Base-by-base conservation (phyloP, 208 protist genomes). In the Leishmania turanica region DNA sequence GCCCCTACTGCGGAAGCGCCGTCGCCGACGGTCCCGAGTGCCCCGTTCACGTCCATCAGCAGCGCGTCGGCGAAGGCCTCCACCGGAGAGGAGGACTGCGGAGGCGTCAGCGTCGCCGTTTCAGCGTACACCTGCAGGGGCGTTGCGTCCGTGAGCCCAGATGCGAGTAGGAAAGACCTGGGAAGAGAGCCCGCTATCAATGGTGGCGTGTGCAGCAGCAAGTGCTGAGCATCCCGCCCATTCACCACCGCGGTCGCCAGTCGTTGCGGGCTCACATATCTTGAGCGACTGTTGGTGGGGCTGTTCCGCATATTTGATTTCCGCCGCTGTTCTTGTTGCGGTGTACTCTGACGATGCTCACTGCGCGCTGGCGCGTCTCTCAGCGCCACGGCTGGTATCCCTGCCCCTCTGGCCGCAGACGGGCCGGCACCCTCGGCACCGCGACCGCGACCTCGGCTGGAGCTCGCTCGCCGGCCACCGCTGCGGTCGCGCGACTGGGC, bases 11-110 rank as follows among this genome's bases (percentile, higher is more conserved):
- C 40, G 19, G 66, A 71, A 71, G 5, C 47, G 47, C 47, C 70
- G 6, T 34, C 53, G 7, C 27, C 53, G 49, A 13, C 47, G 15
- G 66, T 31, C 5, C 77, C 31, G 34, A 21, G 42, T 21, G 64
- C 19, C 8, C 78, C 60, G 51, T 68, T 64, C 37, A 24, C 79
- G 66, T 88, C 82, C 47, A 86, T 58, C 34, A 89, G 79, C 72
- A 91, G 80, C 24, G 87, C 88, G 70, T 91, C 88, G 2, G 88
- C 88, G 62, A 91, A 91, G 31, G 88, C 85, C 64, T 91, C 88
- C 45, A 91, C 85, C 4, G 85, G 85, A 7, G 78, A 74, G 9
- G 62, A 81, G 21, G 76, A 78, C 71, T 60, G 65, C 1, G 15
- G 71, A 60, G 31, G 11, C n/a, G 15, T 47, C n/a, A 27, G 31